Evolutionary conservation across 2,329 filamentous ascomycete species (phyloP).

Genomic region (Verruconis gallopava): DNA sequence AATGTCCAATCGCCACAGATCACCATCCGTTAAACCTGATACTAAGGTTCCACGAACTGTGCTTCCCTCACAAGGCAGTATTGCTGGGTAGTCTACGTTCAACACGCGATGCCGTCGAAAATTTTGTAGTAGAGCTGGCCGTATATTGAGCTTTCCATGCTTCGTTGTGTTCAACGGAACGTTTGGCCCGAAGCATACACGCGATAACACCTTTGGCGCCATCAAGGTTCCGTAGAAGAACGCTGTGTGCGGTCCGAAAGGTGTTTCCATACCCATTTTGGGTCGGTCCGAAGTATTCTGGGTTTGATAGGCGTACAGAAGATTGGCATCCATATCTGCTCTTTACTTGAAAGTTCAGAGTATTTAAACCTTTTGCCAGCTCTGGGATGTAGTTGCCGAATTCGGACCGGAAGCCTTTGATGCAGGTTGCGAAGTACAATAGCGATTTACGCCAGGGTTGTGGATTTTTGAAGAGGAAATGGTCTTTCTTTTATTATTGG

Average conservation of each 20-base stretch:
- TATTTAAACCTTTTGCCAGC: not conserved
- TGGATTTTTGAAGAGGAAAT: no score
- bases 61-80: conserved; percentile 35
- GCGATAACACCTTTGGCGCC: conserved; percentile 76
- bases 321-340: conserved; percentile 1
- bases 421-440: no score
- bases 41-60: conserved; percentile 61
- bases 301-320: conserved; percentile 2
- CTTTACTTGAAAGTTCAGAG: no score
- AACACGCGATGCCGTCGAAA: conserved; percentile 60
- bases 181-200: conserved; percentile 58
- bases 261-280: not conserved
- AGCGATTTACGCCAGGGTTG: no score
- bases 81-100: conserved; percentile 66
- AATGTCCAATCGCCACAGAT: conserved; percentile 60
- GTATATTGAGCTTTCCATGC: conserved; percentile 46
- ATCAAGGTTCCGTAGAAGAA: conserved; percentile 65
- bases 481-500: no score
- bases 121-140: conserved; percentile 61
- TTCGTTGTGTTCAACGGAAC: conserved; percentile 37
- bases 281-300: not conserved
- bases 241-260: conserved; percentile 36
- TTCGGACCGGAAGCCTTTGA: not conserved
- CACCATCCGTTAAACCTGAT: conserved; percentile 62
- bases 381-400: conserved; percentile 1